Evolutionary conservation across 805 yeast genomes (phyloP).

Genomic region (Kodamaea laetipori): DNA sequence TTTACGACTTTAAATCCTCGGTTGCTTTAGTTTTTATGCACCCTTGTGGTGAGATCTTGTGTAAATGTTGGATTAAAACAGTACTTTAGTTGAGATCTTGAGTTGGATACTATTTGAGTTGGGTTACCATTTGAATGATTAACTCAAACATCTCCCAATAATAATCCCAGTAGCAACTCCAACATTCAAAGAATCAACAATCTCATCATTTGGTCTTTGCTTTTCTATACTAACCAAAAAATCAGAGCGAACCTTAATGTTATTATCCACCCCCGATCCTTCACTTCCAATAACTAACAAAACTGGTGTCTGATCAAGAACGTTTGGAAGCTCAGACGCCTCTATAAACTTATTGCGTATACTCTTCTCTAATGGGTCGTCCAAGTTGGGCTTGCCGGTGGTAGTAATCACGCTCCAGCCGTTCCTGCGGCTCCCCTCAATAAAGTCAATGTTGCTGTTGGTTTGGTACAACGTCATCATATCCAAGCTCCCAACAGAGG

Average conservation of each 20-base stretch:
- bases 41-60: no score
- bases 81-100: no score
- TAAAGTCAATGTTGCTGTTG: constrained; percentile 60
- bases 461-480: constrained; percentile 61
- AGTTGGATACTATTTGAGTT: no score
- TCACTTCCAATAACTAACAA: constrained; percentile 83
- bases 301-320: constrained; percentile 56
- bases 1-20: no score
- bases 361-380: constrained; percentile 26
- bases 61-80: no score
- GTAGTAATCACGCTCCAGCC: constrained; percentile 79
- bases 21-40: no score
- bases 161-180: constrained; percentile 85
- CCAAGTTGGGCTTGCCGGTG: constrained; percentile 39
- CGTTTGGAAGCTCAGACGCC: constrained; percentile 42
- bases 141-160: constrained; percentile 27
- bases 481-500: constrained; percentile 85
- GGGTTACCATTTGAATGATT: background rate
- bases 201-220: constrained; percentile 28
- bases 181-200: constrained; percentile 81
- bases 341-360: constrained; percentile 39
- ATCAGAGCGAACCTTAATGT: constrained; percentile 60
- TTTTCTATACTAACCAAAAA: constrained; percentile 45
- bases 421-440: constrained; percentile 53
- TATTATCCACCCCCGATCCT: constrained; percentile 77